Conservation (phyloP, 2,329 filamentous ascomycete species). For the Mollisiaceae sp. region DNA sequence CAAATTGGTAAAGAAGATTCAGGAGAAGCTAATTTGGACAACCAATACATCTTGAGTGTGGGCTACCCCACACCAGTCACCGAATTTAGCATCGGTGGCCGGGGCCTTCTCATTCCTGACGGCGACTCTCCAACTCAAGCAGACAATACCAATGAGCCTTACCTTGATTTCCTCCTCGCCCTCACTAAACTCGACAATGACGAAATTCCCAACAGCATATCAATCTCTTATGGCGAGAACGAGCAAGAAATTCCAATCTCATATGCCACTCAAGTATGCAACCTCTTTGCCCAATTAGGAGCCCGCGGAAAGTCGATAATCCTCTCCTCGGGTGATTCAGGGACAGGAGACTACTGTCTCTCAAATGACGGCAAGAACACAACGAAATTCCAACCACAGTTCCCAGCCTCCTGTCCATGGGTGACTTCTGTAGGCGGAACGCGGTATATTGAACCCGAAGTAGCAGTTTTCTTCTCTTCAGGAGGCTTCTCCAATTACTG, state of each 20-base stretch:
- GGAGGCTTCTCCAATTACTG: slow-evolving; percentile 62
- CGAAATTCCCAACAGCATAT: slow-evolving; percentile 58
- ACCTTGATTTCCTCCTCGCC: slow-evolving; percentile 58
- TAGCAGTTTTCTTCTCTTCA: slow-evolving; percentile 51
- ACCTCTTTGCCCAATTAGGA: slow-evolving; percentile 57
- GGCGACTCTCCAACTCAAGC: slow-evolving; percentile 50
- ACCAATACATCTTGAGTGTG: slow-evolving; percentile 59
- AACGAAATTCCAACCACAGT: slow-evolving; percentile 57
- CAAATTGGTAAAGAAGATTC: slow-evolving; percentile 39
- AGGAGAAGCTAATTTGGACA: slow-evolving; percentile 48
- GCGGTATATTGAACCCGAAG: slow-evolving; percentile 39
- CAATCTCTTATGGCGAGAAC: slow-evolving; percentile 63
- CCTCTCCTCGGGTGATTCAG: slow-evolving; percentile 57
- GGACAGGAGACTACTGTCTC: slow-evolving; percentile 53
- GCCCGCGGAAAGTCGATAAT: slow-evolving; percentile 58
- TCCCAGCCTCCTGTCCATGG: slow-evolving; percentile 55
- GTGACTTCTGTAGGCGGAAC: slow-evolving; percentile 38
- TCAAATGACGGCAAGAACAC: slow-evolving; percentile 61
- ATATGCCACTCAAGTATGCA: slow-evolving; percentile 60
- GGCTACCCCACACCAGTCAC: slow-evolving; percentile 58
- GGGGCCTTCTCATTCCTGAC: slow-evolving; percentile 4
- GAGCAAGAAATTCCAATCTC: slow-evolving; percentile 58
- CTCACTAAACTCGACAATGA: slow-evolving; percentile 51
- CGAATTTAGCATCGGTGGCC: slow-evolving; percentile 60
- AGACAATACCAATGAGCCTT: slow-evolving; percentile 51